phyloP scores from a whole-genome alignment of 2,329 filamentous ascomycete species.

The Stachybotrys echinatus region DNA sequence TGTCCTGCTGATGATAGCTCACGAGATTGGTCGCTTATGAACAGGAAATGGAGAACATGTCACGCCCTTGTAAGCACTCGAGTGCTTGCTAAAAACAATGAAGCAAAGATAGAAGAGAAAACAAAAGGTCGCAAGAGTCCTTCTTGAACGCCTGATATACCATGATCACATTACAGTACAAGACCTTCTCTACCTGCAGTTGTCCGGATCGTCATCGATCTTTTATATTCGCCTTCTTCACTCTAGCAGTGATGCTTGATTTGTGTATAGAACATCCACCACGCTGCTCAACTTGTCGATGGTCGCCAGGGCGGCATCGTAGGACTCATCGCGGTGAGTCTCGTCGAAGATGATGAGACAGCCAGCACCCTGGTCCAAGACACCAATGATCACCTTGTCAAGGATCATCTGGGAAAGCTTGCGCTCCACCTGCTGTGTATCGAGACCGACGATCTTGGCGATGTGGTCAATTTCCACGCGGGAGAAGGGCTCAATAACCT shows the following conservation, averaged over 20 bases:
- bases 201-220: not conserved
- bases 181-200: constrained; percentile 7
- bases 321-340: constrained; percentile 85
- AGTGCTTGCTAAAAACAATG: no score
- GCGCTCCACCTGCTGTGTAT: constrained; percentile 93
- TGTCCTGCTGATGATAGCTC: not conserved
- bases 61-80: not conserved
- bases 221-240: constrained; percentile 35
- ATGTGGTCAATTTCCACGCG: constrained; percentile 95
- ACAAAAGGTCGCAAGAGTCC: constrained; percentile 9
- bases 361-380: constrained; percentile 94
- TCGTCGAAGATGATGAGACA: constrained; percentile 97
- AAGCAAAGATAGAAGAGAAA: no score
- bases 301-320: constrained; percentile 88
- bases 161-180: constrained; percentile 22
- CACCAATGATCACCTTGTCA: constrained; percentile 97
- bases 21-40: not conserved
- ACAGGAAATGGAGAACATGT: constrained; percentile 5
- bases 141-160: constrained; percentile 25
- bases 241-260: constrained; percentile 93
- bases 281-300: constrained; percentile 97
- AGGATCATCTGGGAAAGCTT: constrained; percentile 99
- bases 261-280: constrained; percentile 95
- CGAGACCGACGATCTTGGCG: constrained; percentile 93
- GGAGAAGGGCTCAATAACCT: constrained; percentile 98